Evolutionary conservation across 495 filamentous ascomycete species (phyloP).

Genomic region (Aspergillus biplanus): DNA sequence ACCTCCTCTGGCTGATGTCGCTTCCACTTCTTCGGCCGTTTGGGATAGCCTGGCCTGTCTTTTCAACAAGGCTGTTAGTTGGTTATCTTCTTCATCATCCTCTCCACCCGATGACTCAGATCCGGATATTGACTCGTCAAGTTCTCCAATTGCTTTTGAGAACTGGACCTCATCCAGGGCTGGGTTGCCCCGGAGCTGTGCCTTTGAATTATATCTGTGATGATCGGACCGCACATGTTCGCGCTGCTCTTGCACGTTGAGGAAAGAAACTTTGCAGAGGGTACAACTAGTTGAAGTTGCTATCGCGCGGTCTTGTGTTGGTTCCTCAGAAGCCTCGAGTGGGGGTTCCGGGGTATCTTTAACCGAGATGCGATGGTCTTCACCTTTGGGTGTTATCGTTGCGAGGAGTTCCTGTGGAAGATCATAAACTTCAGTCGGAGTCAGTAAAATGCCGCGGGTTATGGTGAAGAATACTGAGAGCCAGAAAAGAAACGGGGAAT

Average conservation of each 20-base stretch:
- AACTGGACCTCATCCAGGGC: slow-evolving; percentile 80
- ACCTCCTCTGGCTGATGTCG: slow-evolving; percentile 52
- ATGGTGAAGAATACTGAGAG: not conserved
- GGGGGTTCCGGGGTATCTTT: slow-evolving; percentile 28
- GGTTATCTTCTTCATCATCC: slow-evolving; percentile 57
- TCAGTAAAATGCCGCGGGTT: slow-evolving; percentile 26
- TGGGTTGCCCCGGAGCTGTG: slow-evolving; percentile 71
- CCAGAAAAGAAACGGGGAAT: slow-evolving; percentile 16
- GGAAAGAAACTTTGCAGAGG: slow-evolving; percentile 73
- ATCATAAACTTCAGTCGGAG: slow-evolving; percentile 69
- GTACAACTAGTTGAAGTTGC: slow-evolving; percentile 76
- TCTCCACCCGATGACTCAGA: slow-evolving; percentile 64
- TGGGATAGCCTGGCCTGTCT: slow-evolving; percentile 75
- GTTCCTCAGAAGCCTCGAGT: slow-evolving; percentile 29
- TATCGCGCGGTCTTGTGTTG: slow-evolving; percentile 46
- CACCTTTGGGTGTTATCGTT: slow-evolving; percentile 64
- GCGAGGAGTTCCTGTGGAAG: slow-evolving; percentile 76
- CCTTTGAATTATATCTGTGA: slow-evolving; percentile 93
- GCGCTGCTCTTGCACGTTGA: slow-evolving; percentile 77
- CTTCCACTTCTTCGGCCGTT: slow-evolving; percentile 53
- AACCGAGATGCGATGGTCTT: slow-evolving; percentile 35
- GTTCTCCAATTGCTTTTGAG: slow-evolving; percentile 76
- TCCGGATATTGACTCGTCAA: slow-evolving; percentile 91
- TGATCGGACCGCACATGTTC: slow-evolving; percentile 88
- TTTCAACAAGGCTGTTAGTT: slow-evolving; percentile 75